Conservation (phyloP, 2,329 filamentous ascomycete genomes). For the Claviceps sorghi region DNA sequence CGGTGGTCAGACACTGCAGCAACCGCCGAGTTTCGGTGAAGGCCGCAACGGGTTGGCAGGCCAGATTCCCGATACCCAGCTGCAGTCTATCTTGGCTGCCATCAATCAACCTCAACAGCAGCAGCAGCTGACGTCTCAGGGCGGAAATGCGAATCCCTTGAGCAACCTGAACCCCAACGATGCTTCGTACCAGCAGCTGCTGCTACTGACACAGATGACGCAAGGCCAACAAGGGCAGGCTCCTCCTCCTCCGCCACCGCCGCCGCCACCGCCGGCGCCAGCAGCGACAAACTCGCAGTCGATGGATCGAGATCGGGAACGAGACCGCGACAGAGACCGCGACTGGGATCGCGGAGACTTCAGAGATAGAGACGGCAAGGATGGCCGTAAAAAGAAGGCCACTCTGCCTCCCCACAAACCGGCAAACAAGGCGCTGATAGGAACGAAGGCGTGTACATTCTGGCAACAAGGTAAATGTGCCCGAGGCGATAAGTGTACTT, state of each 20-base stretch:
- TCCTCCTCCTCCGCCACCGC: constrained; percentile 9
- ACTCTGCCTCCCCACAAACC: constrained; percentile 28
- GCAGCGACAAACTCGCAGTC: not conserved
- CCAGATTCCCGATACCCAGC: constrained; percentile 22
- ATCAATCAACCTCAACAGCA: constrained; percentile 21
- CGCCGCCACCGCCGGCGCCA: constrained; percentile 8
- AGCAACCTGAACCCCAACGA: constrained; percentile 23
- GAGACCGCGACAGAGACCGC: constrained; percentile 10
- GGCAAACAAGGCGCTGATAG: constrained; percentile 42
- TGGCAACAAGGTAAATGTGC: constrained; percentile 57
- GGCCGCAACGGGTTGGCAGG: constrained; percentile 10
- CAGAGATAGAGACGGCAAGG: constrained; percentile 20
- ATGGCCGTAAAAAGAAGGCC: constrained; percentile 25
- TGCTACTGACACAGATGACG: constrained; percentile 24
- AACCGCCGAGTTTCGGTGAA: constrained; percentile 6
- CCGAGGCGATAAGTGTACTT: constrained; percentile 61
- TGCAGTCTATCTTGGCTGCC: constrained; percentile 30
- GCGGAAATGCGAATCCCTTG: constrained; percentile 9
- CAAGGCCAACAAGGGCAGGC: constrained; percentile 17
- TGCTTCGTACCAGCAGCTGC: constrained; percentile 24
- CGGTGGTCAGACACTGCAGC: constrained; percentile 18
- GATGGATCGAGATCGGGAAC: constrained; percentile 4
- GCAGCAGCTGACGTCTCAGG: constrained; percentile 6
- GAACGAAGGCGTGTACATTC: constrained; percentile 56
- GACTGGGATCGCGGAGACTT: constrained; percentile 22